Conservation (phyloP, 306 rosid genomes). For the Crotalaria pallida region DNA sequence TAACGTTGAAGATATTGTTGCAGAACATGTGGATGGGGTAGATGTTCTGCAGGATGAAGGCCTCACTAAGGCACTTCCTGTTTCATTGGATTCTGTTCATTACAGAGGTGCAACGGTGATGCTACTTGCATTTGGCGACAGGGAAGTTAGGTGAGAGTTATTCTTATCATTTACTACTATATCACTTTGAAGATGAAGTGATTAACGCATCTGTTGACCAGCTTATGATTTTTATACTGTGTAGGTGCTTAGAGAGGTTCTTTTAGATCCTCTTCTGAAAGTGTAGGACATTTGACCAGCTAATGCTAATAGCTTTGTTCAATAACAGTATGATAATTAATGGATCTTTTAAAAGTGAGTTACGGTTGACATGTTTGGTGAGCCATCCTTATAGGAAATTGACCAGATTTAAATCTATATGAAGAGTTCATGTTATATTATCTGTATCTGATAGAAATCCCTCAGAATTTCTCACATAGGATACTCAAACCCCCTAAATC, state of each 20-base stretch:
- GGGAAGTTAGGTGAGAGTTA: conserved; percentile 74
- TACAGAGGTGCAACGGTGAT: conserved; percentile 79
- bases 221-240: not conserved
- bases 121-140: conserved; percentile 89
- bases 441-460: not conserved
- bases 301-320: not conserved
- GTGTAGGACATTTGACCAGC: not conserved
- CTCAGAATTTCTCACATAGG: not conserved
- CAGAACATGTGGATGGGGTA: conserved; percentile 42
- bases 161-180: conserved; percentile 17
- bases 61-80: conserved; percentile 47
- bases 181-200: conserved; percentile 13
- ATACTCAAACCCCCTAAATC: not conserved
- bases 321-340: not conserved
- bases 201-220: not conserved
- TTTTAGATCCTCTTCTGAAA: not conserved
- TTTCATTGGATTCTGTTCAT: conserved; percentile 75
- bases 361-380: conserved; percentile 9
- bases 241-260: not conserved
- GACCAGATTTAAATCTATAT: conserved; percentile 1
- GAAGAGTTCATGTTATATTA: not conserved
- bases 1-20: conserved; percentile 44
- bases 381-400: conserved; percentile 5
- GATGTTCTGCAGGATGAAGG: conserved; percentile 49
- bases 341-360: not conserved